Percentiles rank a stretch among this genome's conserved stretches.
Evolutionary conservation across 2,329 filamentous ascomycete genomes (phyloP).

Genomic region (Paradendryphiella salina): DNA sequence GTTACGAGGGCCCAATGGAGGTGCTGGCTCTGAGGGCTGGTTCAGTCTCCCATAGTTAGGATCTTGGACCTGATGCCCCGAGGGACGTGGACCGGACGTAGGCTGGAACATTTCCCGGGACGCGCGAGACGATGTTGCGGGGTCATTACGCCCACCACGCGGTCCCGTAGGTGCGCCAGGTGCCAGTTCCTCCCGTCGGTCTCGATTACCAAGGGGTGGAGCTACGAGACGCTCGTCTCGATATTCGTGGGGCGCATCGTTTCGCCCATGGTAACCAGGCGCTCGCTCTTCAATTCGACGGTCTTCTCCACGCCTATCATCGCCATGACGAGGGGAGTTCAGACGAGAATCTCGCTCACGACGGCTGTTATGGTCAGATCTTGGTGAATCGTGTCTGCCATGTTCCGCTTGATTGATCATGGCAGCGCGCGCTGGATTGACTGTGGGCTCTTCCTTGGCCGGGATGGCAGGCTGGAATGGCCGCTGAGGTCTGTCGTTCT

Average conservation of each 20-base stretch:
- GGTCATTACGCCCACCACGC: conserved; percentile 49
- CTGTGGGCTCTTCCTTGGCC: conserved; percentile 28
- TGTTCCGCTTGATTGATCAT: conserved; percentile 45
- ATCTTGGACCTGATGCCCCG: conserved; percentile 48
- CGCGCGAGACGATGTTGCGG: conserved; percentile 26
- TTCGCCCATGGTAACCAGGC: conserved; percentile 30
- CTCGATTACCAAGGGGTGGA: conserved; percentile 43
- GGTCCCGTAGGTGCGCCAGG: conserved; percentile 58
- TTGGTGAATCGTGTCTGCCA: conserved; percentile 32
- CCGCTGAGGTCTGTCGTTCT: conserved; percentile 27
- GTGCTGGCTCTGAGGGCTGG: conserved; percentile 52
- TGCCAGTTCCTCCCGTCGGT: conserved; percentile 46
- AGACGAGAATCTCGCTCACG: conserved; percentile 37
- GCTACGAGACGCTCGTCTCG: conserved; percentile 39
- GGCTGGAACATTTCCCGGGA: conserved; percentile 49
- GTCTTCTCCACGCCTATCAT: conserved; percentile 33
- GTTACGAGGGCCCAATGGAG: conserved; percentile 59
- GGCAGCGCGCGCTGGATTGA: conserved; percentile 52
- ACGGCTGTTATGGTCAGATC: conserved; percentile 36
- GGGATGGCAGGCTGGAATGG: conserved; percentile 16
- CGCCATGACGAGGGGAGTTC: conserved; percentile 35
- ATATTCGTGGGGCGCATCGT: conserved; percentile 33
- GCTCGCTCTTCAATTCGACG: conserved; percentile 35
- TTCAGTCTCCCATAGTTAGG: conserved; percentile 56
- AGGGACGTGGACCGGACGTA: conserved; percentile 38